These are phyloP conservation scores for Cardiospermum halicacabum DNA, from an alignment of 345 rosid genomes.

Conservation along the genomic window DNA sequence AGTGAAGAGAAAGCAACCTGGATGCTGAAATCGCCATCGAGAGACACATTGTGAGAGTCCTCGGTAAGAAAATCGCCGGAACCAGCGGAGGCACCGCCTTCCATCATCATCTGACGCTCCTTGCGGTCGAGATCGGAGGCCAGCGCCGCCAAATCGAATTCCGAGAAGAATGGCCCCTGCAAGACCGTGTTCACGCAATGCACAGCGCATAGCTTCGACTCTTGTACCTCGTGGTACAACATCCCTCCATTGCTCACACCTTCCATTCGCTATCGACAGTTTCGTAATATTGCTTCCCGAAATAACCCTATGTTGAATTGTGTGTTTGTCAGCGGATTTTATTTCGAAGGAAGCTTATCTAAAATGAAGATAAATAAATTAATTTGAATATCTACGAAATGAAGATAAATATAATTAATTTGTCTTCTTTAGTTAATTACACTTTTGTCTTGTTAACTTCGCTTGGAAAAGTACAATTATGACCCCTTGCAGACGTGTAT, in stretches of 20 bases:
- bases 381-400: too few relatives aligned
- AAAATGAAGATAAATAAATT: background rate
- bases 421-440: background rate
- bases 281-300: background rate
- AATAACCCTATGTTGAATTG: background rate
- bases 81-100: slow-evolving; percentile 27
- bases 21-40: slow-evolving; percentile 92
- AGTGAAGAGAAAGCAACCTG: slow-evolving; percentile 42
- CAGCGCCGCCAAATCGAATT: slow-evolving; percentile 86
- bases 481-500: background rate
- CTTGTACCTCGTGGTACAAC: slow-evolving; percentile 98
- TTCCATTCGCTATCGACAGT: slow-evolving; percentile 43
- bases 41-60: slow-evolving; percentile 93
- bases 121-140: slow-evolving; percentile 84
- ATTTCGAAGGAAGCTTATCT: background rate
- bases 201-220: slow-evolving; percentile 94
- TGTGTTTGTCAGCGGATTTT: background rate
- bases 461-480: background rate
- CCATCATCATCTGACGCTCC: slow-evolving; percentile 70
- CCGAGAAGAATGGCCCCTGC: slow-evolving; percentile 97
- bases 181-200: slow-evolving; percentile 96
- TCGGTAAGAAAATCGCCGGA: slow-evolving; percentile 71
- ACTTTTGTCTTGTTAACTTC: background rate
- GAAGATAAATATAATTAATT: background rate
- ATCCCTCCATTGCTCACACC: slow-evolving; percentile 87